Percentiles rank a stretch among this genome's conserved stretches.
Evolutionary conservation across 2,329 filamentous ascomycete species (phyloP).

Genomic region (Erysiphe neolycopersici): DNA sequence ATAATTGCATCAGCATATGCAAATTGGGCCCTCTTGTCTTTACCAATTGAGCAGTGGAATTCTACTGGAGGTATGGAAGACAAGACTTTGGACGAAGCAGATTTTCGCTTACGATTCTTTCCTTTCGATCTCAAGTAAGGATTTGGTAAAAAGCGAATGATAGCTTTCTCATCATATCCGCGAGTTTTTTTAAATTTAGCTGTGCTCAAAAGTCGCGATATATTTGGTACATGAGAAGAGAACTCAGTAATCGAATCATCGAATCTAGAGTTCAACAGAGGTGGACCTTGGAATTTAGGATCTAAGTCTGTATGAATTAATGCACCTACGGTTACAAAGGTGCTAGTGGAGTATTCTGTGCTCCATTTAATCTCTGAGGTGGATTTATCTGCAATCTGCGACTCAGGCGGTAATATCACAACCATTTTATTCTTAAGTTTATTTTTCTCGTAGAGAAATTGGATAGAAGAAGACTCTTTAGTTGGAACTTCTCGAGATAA

Average conservation of each 20-base stretch:
- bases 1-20: conserved; percentile 7
- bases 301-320: conserved; percentile 4
- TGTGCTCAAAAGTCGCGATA: conserved; percentile 3
- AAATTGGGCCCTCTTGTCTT: conserved; percentile 3
- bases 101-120: not conserved
- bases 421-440: not conserved
- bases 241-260: conserved; percentile 4
- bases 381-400: no score
- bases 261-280: not conserved
- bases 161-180: conserved; percentile 1
- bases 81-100: conserved; percentile 5
- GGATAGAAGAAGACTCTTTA: not conserved
- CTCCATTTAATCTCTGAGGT: conserved; percentile 2
- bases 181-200: not conserved
- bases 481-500: not conserved
- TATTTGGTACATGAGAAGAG: conserved; percentile 6
- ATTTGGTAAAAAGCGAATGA: conserved; percentile 11
- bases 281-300: not conserved
- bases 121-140: conserved; percentile 5
- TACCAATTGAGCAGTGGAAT: conserved; percentile 7
- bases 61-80: conserved; percentile 11
- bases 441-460: not conserved
- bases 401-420: not conserved
- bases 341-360: conserved; percentile 3
- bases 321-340: conserved; percentile 8